phyloP scores from a whole-genome alignment of 176 grass and related monocot genomes.

The Cenchrus fungigraminus region DNA sequence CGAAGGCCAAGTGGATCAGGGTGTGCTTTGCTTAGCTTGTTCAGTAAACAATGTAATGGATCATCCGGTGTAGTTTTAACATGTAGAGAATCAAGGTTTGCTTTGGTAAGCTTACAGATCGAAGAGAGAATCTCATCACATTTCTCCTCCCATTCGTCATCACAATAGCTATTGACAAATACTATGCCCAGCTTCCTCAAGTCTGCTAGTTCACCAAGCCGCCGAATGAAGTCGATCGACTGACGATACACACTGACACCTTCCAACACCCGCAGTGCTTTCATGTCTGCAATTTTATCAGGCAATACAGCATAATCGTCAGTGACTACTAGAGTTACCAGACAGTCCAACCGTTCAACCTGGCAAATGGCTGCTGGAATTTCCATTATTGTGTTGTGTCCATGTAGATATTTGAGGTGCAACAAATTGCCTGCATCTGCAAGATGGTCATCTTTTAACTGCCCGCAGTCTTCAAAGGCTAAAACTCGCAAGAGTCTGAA shows the following conservation, averaged over 20 bases:
- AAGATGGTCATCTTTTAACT: not conserved
- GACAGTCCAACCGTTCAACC: not conserved
- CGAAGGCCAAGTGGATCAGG: not conserved
- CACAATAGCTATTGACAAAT: not conserved
- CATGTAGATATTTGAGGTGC: not conserved
- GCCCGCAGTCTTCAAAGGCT: not conserved
- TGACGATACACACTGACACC: not conserved
- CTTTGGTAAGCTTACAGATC: not conserved
- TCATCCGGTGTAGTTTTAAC: not conserved
- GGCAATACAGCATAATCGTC: not conserved
- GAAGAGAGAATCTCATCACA: not conserved
- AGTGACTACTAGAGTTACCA: not conserved
- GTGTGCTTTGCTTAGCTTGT: not conserved
- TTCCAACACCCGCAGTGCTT: not conserved
- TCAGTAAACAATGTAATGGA: not conserved
- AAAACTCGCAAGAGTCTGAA: not conserved
- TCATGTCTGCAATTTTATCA: not conserved
- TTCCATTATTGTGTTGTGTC: not conserved
- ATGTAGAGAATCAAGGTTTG: not conserved
- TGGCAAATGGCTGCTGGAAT: not conserved
- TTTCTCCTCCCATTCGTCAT: not conserved
- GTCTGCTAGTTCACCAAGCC: not conserved
- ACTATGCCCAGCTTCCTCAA: not conserved
- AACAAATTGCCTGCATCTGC: not conserved
- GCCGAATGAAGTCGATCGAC: not conserved